Base-by-base conservation (phyloP, 805 yeast genomes). In the Saccharomycopsis lassenensis region DNA sequence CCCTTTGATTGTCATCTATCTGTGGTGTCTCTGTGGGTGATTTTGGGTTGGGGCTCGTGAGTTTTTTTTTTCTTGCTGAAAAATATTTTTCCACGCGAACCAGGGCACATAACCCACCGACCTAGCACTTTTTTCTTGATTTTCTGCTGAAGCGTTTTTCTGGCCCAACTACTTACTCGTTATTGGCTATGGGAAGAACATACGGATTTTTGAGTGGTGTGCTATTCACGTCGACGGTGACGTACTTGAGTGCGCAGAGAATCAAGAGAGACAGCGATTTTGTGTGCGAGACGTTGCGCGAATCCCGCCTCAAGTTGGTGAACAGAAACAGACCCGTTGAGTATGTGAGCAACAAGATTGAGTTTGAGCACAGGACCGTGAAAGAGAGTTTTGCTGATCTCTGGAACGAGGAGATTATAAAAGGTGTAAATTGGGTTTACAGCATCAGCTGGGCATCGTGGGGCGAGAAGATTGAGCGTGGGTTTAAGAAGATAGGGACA, bases 101-200 rank as follows among this genome's bases (percentile, higher is more conserved):
- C n/a, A n/a, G n/a, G n/a, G n/a, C n/a, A n/a, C n/a, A n/a, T n/a
- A n/a, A n/a, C n/a, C n/a, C n/a, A n/a, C n/a, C n/a, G n/a, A n/a
- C n/a, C n/a, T n/a, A n/a, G n/a, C n/a, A n/a, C n/a, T n/a, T n/a
- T n/a, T n/a, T n/a, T n/a, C n/a, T n/a, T n/a, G n/a, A n/a, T n/a
- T n/a, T n/a, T n/a, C n/a, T n/a, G n/a, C n/a, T n/a, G n/a, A n/a
- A n/a, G n/a, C n/a, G n/a, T n/a, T n/a, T n/a, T n/a, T n/a, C n/a
- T n/a, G n/a, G n/a, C n/a, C n/a, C n/a, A n/a, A n/a, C n/a, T n/a
- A n/a, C n/a, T n/a, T n/a, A n/a, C n/a, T n/a, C n/a, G n/a, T n/a
- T n/a, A n/a, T n/a, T n/a, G n/a, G n/a, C n/a, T n/a, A n/a, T 4
- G 53, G 46, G 46, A 7, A 40, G 46, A 36, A 37, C 40, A 18